Evolutionary conservation across 805 yeast genomes (phyloP).

Genomic region (Blastobotrys robertii): DNA sequence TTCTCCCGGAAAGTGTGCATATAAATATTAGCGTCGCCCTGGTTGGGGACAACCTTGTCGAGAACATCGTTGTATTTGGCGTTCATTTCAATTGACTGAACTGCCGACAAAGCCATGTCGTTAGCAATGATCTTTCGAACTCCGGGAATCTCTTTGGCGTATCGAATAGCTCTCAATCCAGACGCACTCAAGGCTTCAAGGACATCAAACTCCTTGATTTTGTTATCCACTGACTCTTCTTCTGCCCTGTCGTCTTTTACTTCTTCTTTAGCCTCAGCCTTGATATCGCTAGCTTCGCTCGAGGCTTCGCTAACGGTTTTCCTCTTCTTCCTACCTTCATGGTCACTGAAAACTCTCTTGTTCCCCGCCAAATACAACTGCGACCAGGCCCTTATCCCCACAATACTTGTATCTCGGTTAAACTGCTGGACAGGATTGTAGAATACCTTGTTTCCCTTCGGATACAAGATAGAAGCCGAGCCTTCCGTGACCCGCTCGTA

Average conservation of each 20-base stretch:
- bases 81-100: conserved; percentile 64
- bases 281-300: conserved; percentile 4
- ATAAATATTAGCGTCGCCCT: conserved; percentile 83
- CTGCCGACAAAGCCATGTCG: conserved; percentile 82
- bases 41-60: conserved; percentile 51
- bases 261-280: conserved; percentile 12
- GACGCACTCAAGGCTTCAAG: conserved; percentile 92
- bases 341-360: conserved; percentile 23
- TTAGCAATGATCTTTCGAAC: conserved; percentile 74
- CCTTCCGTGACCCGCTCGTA: conserved; percentile 50
- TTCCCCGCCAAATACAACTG: conserved; percentile 41
- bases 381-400: conserved; percentile 82
- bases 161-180: conserved; percentile 87
- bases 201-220: conserved; percentile 26
- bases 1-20: conserved; percentile 40
- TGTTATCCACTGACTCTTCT: conserved; percentile 41
- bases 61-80: conserved; percentile 54
- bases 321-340: conserved; percentile 12
- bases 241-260: conserved; percentile 30
- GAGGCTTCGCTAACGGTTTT: conserved; percentile 3
- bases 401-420: conserved; percentile 81
- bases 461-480: conserved; percentile 68
- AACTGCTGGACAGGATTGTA: conserved; percentile 96
- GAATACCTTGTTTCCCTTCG: conserved; percentile 75
- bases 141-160: conserved; percentile 81